A percentile compares a stretch with the other conserved stretches of the same genome.
These are phyloP conservation scores for Rhizopogon vulgaris DNA, from an alignment of 768 basidiomycete species.

Conservation along the genomic window DNA sequence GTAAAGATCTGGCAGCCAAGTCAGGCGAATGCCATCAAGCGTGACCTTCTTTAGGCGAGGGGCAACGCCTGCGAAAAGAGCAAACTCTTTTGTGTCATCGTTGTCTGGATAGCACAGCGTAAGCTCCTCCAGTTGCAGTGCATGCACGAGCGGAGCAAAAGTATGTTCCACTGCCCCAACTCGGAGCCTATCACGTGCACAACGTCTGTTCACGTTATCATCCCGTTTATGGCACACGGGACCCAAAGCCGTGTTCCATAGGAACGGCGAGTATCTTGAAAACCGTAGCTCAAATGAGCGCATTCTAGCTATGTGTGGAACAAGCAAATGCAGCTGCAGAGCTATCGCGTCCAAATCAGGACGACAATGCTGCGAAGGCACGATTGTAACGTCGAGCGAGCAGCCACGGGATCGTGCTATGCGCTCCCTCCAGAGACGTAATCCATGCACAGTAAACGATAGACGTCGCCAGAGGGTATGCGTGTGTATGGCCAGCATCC, in stretches of 20 bases:
- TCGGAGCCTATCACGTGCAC: too few relatives aligned
- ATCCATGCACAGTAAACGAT: slow-evolving; percentile 35
- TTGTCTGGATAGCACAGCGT: slow-evolving; percentile 55
- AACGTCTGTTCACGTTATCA: slow-evolving; percentile 3
- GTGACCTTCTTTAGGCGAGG: slow-evolving; percentile 51
- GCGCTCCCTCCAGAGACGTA: slow-evolving; percentile 58
- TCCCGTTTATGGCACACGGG: slow-evolving; percentile 36
- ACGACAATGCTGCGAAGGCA: slow-evolving; percentile 14
- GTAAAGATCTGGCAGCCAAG: slow-evolving; percentile 59
- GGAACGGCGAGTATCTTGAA: slow-evolving; percentile 48
- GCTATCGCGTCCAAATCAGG: slow-evolving; percentile 41
- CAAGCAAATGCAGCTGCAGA: slow-evolving; percentile 53
- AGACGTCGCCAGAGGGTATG: slow-evolving; percentile 63
- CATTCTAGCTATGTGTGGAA: slow-evolving; percentile 44
- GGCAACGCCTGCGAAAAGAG: slow-evolving; percentile 55
- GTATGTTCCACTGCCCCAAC: neutral
- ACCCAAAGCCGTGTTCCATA: slow-evolving; percentile 66
- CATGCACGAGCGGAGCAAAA: slow-evolving; percentile 26
- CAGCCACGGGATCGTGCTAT: slow-evolving; percentile 55
- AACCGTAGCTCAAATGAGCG: slow-evolving; percentile 59
- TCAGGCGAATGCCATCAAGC: slow-evolving; percentile 58
- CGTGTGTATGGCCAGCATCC: slow-evolving; percentile 52
- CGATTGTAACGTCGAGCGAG: slow-evolving; percentile 54
- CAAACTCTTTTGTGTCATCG: slow-evolving; percentile 64
- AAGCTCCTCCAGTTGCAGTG: slow-evolving; percentile 45